A percentile compares a stretch with the other conserved stretches of the same genome.
These are phyloP conservation scores for Ganoderma lingzhi DNA, from an alignment of 1,284 basidiomycete species.

Conservation along the genomic window DNA sequence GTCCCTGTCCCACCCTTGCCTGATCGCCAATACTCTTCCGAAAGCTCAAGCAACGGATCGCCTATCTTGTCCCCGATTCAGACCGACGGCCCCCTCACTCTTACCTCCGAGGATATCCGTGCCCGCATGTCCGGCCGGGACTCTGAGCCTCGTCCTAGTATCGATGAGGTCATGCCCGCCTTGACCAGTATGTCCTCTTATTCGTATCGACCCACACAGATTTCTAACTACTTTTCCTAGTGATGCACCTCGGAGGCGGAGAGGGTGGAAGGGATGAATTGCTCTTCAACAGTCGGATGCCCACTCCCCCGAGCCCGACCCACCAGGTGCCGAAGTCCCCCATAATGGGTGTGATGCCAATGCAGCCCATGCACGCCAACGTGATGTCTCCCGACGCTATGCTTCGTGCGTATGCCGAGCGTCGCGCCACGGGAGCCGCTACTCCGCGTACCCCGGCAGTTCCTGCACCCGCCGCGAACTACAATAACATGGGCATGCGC, in stretches of 20 bases:
- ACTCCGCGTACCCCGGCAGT: constrained; percentile 33
- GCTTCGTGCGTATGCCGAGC: constrained; percentile 76
- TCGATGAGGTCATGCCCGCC: constrained; percentile 70
- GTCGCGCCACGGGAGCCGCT: constrained; percentile 46
- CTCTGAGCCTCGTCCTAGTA: constrained; percentile 39
- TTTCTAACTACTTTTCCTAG: constrained; percentile 41
- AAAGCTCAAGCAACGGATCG: constrained; percentile 43
- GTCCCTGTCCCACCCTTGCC: constrained; percentile 59
- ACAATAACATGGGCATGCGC: constrained; percentile 45
- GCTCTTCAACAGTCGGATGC: constrained; percentile 46
- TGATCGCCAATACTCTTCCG: constrained; percentile 47
- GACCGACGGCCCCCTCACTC: constrained; percentile 66
- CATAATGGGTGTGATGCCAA: constrained; percentile 52
- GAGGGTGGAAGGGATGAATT: constrained; percentile 48
- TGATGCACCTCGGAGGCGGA: constrained; percentile 67
- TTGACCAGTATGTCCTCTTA: constrained; percentile 57
- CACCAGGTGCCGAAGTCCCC: constrained; percentile 46
- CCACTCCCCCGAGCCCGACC: constrained; percentile 43
- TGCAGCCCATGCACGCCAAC: constrained; percentile 52
- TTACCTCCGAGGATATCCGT: constrained; percentile 74
- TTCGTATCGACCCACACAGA: neutral
- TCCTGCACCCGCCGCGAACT: constrained; percentile 39
- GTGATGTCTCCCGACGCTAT: constrained; percentile 76
- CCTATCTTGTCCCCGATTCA: constrained; percentile 70
- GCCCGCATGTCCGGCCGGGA: constrained; percentile 44